Evolutionary conservation across 768 basidiomycete species (phyloP), one percentile per base, ranked within the genome.

Genomic region (Trametes meyenii): DNA sequence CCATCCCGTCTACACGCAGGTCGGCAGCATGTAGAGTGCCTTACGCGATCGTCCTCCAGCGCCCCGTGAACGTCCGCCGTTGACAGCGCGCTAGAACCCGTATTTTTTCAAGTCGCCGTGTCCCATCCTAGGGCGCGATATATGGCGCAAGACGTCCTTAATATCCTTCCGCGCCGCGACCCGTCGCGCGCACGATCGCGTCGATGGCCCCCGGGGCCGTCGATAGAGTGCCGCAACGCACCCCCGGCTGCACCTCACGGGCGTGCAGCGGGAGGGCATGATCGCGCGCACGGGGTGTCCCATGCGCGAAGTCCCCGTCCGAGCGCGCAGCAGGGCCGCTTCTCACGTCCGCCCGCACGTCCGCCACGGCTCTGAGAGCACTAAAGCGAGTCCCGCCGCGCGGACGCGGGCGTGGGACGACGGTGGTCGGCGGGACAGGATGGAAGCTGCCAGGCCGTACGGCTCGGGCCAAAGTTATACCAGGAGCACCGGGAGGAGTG

Each of bases 361-460:
- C 53, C 58, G 52, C 58, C 62, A 60, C 62, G 58, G 38, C 62
- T 62, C 61, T 56, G 55, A 61, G 60, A 61, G 60, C 54, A 48
- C 26, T 12, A 39, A 13, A 35, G 55, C 45, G 12, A 16, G 26
- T 16, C 44, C 23, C 49, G 43, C 51, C 55, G 35, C 43, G 48
- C 36, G 61, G 21, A 39, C 42, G 52, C 55, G 40, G 23, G 12
- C 50, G 51, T 57, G 61, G 46, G 62, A 55, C 49, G 7, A n/a
- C 43, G 21, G 29, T 33, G 29, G 29, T 33, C 44, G 51, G 48
- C 35, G 50, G 33, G 49, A 40, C 29, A 36, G 36, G 61, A 36
- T 48, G 33, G 55, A 46, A 49, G 8, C 21, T 29, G 55, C 14
- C 29, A 33, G 29, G 35, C 35, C 50, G 35, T 36, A 36, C 35